phyloP scores from a whole-genome alignment of 169 alveolate species.

The Hepatocystis sp. region DNA sequence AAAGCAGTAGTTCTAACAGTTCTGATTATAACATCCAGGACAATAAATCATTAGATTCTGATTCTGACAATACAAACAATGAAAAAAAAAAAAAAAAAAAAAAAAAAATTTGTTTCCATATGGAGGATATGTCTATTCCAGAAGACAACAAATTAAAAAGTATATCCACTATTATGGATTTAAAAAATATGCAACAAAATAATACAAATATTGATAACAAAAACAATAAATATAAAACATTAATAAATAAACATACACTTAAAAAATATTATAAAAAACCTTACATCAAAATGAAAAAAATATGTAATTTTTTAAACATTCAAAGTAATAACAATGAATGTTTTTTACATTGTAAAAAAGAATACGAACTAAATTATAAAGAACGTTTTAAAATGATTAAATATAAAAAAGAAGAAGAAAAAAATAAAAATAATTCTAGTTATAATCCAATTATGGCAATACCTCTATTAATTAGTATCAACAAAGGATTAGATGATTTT shows the following conservation, averaged over 20 bases:
- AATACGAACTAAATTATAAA: slow-evolving; percentile 24
- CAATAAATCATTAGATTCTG: too few relatives aligned
- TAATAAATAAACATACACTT: too few relatives aligned
- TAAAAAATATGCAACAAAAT: slow-evolving; percentile 5
- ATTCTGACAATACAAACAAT: too few relatives aligned
- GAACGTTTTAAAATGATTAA: slow-evolving; percentile 8
- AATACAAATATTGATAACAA: too few relatives aligned
- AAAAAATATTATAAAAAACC: too few relatives aligned
- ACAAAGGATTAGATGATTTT: slow-evolving; percentile 39
- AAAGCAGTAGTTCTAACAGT: too few relatives aligned
- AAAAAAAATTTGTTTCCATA: slow-evolving; percentile 13
- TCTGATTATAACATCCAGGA: too few relatives aligned
- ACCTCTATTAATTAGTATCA: slow-evolving; percentile 62
- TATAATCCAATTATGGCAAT: slow-evolving; percentile 20
- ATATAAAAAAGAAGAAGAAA: slow-evolving; percentile 10
- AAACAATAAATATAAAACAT: too few relatives aligned
- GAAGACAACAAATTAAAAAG: slow-evolving; percentile 7
- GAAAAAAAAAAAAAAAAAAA: not conserved
- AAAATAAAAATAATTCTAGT: not conserved
- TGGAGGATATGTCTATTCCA: not conserved
- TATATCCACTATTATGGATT: slow-evolving; percentile 22
- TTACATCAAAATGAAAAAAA: too few relatives aligned
- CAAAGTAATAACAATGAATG: slow-evolving; percentile 22
- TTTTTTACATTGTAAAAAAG: slow-evolving; percentile 38
- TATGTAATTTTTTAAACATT: slow-evolving; percentile 7